Base-by-base conservation (phyloP, 129 eudicot genomes). In the Pulicaria dysenterica region DNA sequence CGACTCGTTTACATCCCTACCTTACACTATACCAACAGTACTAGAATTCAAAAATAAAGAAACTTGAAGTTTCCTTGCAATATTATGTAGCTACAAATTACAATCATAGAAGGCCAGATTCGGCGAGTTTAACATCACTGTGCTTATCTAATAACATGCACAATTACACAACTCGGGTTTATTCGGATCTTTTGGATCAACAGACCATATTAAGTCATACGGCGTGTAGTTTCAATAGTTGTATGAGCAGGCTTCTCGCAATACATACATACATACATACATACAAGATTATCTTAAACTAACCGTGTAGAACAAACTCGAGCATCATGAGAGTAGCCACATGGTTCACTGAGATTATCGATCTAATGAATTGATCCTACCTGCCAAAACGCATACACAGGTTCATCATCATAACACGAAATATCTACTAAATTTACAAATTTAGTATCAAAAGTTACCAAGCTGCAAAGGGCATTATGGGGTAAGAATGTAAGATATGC, bases 361-460 rank as follows among this genome's bases (percentile, higher is more conserved):
- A 34, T 51, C 64, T 76, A 46, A 76, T 31, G 55, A 66, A 49
- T 17, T 1, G 24, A 70, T 37, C 58, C 77, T 58, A 62, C 82
- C 82, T 78, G 82, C 82, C 50, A 78, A 51, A 78, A 70, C 11
- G 82, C 47, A 70, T 63, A 64, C 58, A 63, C 12, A 3, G 51
- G 66, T 36, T 78, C 66, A 63, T 62, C 53, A 61, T 78, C 67
- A 70, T 62, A 43, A 57, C 10, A 50, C 44, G 58, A 78, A 62
- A 78, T 19, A 67, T 46, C 31, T 56, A 45, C 42, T 39, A n/a
- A 38, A 67, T n/a, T 39, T 51, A 73, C 56, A 50, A 53, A 31
- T 7, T 41, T 17, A 61, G 67, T n/a, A 61, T 61, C 46, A 61
- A 39, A 39, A 39, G 24, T 61, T 61, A 61, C 14, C 47, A 61